Conservation (phyloP, 2,329 filamentous ascomycete species). For the Simplicillium aogashimaense region DNA sequence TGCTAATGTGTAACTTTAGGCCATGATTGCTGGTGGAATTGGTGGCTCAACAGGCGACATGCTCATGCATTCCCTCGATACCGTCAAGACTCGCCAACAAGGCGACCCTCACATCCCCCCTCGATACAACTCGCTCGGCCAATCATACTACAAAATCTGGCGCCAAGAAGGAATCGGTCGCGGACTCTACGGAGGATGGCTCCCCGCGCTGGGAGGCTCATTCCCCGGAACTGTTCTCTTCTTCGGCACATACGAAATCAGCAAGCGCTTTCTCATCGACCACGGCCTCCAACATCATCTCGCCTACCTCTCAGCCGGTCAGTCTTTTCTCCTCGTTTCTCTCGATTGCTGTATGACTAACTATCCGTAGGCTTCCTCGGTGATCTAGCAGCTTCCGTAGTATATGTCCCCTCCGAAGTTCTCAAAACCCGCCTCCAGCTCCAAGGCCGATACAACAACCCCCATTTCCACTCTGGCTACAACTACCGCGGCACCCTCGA, state of each 20-base stretch:
- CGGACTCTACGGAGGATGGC: conserved; percentile 88
- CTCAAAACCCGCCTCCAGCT: conserved; percentile 94
- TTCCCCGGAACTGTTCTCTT: conserved; percentile 92
- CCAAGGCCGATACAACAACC: conserved; percentile 91
- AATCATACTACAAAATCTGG: conserved; percentile 87
- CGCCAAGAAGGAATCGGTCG: conserved; percentile 80
- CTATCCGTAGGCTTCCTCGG: conserved; percentile 61
- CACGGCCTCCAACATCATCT: conserved; percentile 70
- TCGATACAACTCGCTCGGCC: conserved; percentile 82
- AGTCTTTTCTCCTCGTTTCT: conserved; percentile 7
- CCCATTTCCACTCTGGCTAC: conserved; percentile 86
- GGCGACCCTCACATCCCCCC: conserved; percentile 89
- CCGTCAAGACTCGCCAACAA: conserved; percentile 96
- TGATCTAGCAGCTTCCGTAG: conserved; percentile 80
- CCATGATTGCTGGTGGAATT: conserved; percentile 89
- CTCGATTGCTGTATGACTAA: no score
- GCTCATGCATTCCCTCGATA: conserved; percentile 98
- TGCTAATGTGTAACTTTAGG: conserved; percentile 36
- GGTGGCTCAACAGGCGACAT: conserved; percentile 92
- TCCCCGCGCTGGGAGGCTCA: conserved; percentile 82
- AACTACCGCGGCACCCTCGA: conserved; percentile 85
- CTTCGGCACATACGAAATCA: conserved; percentile 94
- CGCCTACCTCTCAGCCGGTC: conserved; percentile 78
- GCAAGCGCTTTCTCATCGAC: conserved; percentile 83
- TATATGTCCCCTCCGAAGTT: conserved; percentile 96